Percentiles rank a stretch among this genome's conserved stretches.
Conservation (phyloP, 495 filamentous ascomycete species). For the Penicillium canariense region DNA sequence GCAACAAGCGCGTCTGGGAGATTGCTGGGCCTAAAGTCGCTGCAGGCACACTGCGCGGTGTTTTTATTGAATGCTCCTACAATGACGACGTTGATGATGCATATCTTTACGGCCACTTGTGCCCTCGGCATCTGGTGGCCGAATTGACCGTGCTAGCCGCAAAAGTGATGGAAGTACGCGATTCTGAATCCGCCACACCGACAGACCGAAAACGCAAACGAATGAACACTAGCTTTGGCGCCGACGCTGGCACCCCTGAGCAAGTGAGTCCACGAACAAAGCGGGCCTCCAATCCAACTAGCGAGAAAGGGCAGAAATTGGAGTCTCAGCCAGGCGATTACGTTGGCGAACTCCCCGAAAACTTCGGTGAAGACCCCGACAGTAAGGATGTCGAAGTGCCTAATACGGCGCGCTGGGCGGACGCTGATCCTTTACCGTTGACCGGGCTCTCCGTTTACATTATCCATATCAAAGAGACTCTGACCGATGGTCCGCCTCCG, state of each 20-base stretch:
- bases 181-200: not conserved
- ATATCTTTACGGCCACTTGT: slow-evolving; percentile 82
- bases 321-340: slow-evolving; percentile 11
- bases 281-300: slow-evolving; percentile 9
- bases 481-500: slow-evolving; percentile 61
- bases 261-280: slow-evolving; percentile 31
- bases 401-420: slow-evolving; percentile 21
- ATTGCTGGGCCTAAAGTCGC: slow-evolving; percentile 82
- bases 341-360: slow-evolving; percentile 9
- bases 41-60: slow-evolving; percentile 62
- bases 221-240: not conserved
- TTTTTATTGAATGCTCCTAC: slow-evolving; percentile 96
- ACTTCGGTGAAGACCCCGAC: slow-evolving; percentile 8
- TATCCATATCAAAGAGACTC: slow-evolving; percentile 79
- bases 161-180: slow-evolving; percentile 49
- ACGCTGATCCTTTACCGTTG: slow-evolving; percentile 39
- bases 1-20: slow-evolving; percentile 75
- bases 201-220: slow-evolving; percentile 36
- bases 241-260: slow-evolving; percentile 2
- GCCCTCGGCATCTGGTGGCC: slow-evolving; percentile 72
- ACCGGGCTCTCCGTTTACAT: slow-evolving; percentile 62
- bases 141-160: slow-evolving; percentile 72
- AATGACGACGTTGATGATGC: slow-evolving; percentile 71
- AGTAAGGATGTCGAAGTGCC: slow-evolving; percentile 13
- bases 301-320: not conserved